Percentiles rank a stretch among this genome's conserved stretches.
phyloP scores from a whole-genome alignment of 1,284 basidiomycete species.

The Malassezia cuniculi region DNA sequence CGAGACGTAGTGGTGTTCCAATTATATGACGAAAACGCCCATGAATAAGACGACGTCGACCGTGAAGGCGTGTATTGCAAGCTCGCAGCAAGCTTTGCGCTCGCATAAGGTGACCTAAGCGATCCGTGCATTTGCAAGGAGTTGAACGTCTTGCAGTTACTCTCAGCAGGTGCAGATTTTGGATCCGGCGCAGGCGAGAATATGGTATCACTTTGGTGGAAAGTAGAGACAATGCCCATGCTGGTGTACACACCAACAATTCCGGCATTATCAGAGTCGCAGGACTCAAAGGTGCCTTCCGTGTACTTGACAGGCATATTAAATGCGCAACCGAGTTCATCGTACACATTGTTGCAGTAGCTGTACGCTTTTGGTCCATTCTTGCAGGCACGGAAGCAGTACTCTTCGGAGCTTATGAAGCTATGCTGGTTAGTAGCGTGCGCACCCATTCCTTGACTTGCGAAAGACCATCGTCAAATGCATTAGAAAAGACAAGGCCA shows the following conservation, averaged over 20 bases:
- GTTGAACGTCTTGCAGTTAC: slow-evolving; percentile 4
- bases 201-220: slow-evolving; percentile 25
- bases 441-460: slow-evolving; percentile 30
- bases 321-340: slow-evolving; percentile 35
- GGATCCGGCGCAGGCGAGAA: not conserved
- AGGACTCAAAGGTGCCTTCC: slow-evolving; percentile 28
- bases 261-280: slow-evolving; percentile 26
- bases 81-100: not conserved
- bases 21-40: no score
- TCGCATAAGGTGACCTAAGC: slow-evolving; percentile 4
- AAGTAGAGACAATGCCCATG: slow-evolving; percentile 20
- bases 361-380: slow-evolving; percentile 20
- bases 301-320: slow-evolving; percentile 34
- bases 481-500: slow-evolving; percentile 35
- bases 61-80: not conserved
- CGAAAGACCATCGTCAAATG: slow-evolving; percentile 17
- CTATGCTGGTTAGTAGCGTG: slow-evolving; percentile 3
- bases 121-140: slow-evolving; percentile 3
- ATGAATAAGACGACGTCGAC: not conserved
- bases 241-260: slow-evolving; percentile 32
- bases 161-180: slow-evolving; percentile 4
- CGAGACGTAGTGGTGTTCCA: no score
- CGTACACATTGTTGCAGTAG: slow-evolving; percentile 40
- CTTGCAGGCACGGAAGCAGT: slow-evolving; percentile 38
- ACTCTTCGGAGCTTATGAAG: slow-evolving; percentile 34